Percentiles rank a stretch among this genome's conserved stretches.
phyloP scores from a whole-genome alignment of 2,329 filamentous ascomycete species.

The Pseudogymnoascus sp. region DNA sequence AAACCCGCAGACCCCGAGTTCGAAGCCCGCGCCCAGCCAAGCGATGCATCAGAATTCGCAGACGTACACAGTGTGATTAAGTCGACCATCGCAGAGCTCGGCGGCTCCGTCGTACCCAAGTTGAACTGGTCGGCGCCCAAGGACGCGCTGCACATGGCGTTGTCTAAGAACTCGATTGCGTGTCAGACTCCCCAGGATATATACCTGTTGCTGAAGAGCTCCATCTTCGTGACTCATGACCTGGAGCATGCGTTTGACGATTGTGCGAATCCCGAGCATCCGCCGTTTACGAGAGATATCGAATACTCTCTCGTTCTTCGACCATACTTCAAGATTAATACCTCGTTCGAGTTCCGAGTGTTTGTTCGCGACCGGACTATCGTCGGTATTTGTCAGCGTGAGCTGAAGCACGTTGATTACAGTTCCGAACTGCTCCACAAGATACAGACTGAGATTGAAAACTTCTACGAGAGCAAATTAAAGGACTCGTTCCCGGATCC shows the following conservation, averaged over 20 bases:
- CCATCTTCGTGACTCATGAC: conserved; percentile 90
- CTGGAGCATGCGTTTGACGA: conserved; percentile 88
- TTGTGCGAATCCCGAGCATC: conserved; percentile 38
- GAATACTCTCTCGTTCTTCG: conserved; percentile 63
- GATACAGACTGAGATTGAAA: conserved; percentile 59
- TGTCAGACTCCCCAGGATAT: conserved; percentile 84
- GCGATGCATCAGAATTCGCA: conserved; percentile 37
- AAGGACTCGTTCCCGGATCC: conserved; percentile 73
- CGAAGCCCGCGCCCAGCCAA: conserved; percentile 1
- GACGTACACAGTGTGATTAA: conserved; percentile 72
- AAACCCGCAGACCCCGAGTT: conserved; percentile 23
- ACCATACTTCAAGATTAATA: conserved; percentile 81
- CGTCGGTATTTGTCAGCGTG: conserved; percentile 78
- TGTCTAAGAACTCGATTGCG: conserved; percentile 78
- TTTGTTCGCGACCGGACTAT: conserved; percentile 80
- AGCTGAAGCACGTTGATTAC: conserved; percentile 86
- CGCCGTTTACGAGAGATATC: conserved; percentile 22
- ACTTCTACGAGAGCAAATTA: conserved; percentile 70
- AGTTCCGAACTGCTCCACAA: conserved; percentile 55
- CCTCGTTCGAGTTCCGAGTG: conserved; percentile 87
- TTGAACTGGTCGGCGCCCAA: conserved; percentile 97
- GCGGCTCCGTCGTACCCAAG: conserved; percentile 82
- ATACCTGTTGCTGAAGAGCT: conserved; percentile 88
- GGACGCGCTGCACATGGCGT: conserved; percentile 88
- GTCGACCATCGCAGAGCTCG: conserved; percentile 68